These are phyloP conservation scores for Macrolepiota fuliginosa DNA, from an alignment of 768 basidiomycete species.

Conservation along the genomic window DNA sequence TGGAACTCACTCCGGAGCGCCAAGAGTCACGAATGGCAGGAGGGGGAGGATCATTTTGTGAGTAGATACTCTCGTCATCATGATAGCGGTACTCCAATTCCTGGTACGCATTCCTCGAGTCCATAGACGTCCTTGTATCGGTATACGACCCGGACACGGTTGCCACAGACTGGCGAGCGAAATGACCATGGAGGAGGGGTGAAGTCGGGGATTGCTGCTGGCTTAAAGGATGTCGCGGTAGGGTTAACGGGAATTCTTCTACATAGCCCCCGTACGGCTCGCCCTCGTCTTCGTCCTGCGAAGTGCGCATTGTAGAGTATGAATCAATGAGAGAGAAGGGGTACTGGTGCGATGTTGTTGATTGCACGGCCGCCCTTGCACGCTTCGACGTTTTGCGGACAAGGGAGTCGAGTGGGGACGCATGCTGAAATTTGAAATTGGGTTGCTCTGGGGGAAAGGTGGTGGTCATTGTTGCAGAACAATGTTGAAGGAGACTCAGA, in stretches of 20 bases:
- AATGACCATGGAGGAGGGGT: slow-evolving; percentile 47
- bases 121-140: slow-evolving; percentile 11
- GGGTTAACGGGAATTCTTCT: slow-evolving; percentile 10
- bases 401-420: slow-evolving; percentile 61
- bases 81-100: slow-evolving; percentile 31
- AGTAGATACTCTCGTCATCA: slow-evolving; percentile 44
- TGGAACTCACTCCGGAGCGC: slow-evolving; percentile 25
- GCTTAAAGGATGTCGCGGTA: slow-evolving; percentile 6
- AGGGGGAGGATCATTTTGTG: slow-evolving; percentile 20
- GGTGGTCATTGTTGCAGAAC: slow-evolving; percentile 1
- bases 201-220: slow-evolving; percentile 27
- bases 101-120: slow-evolving; percentile 27
- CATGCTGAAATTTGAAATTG: slow-evolving; percentile 29
- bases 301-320: slow-evolving; percentile 10
- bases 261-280: slow-evolving; percentile 1
- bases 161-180: slow-evolving; percentile 39
- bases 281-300: slow-evolving; percentile 8
- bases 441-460: slow-evolving; percentile 3
- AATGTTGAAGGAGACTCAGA: no score
- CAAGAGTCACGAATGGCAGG: slow-evolving; percentile 40
- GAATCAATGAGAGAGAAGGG: slow-evolving; percentile 4
- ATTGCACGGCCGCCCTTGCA: slow-evolving; percentile 18
- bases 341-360: slow-evolving; percentile 14
- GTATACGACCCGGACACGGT: slow-evolving; percentile 29
- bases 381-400: slow-evolving; percentile 51